Conservation (phyloP, 768 basidiomycete genomes). For the Guyanaporus albipodus region DNA sequence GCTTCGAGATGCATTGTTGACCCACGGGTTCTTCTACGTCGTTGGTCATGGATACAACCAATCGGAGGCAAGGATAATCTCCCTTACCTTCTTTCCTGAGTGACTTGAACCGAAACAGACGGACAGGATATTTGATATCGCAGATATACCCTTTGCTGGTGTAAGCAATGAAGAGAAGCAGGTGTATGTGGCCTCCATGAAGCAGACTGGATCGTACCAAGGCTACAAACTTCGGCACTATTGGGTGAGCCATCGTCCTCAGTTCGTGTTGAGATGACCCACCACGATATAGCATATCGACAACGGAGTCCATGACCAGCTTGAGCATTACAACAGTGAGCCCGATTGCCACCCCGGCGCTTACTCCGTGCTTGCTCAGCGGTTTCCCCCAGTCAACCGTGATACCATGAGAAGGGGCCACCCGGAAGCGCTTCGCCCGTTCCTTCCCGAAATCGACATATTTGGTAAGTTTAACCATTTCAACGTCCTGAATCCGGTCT, state of each 20-base stretch:
- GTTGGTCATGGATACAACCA: conserved; percentile 37
- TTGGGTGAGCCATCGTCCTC: conserved; percentile 35
- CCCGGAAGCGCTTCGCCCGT: conserved; percentile 46
- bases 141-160: conserved; percentile 41
- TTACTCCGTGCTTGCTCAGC: not conserved
- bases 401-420: conserved; percentile 45
- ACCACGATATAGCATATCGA: conserved; percentile 47
- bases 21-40: conserved; percentile 41
- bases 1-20: conserved; percentile 44
- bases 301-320: conserved; percentile 57
- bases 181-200: conserved; percentile 37
- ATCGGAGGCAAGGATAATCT: conserved; percentile 31
- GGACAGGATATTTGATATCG: conserved; percentile 46
- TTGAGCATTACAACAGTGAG: conserved; percentile 63
- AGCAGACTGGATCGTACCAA: conserved; percentile 44
- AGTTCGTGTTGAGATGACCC: not conserved
- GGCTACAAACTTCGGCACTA: conserved; percentile 52
- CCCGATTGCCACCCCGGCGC: not conserved
- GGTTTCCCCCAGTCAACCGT: conserved; percentile 42
- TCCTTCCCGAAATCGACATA: conserved; percentile 48
- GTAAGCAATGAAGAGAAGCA: conserved; percentile 43
- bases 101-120: conserved; percentile 37
- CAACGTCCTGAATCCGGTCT: conserved; percentile 46
- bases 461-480: conserved; percentile 51
- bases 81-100: not conserved